Base-by-base conservation (phyloP, 345 rosid species). In the Arabidopsis arenosa region DNA sequence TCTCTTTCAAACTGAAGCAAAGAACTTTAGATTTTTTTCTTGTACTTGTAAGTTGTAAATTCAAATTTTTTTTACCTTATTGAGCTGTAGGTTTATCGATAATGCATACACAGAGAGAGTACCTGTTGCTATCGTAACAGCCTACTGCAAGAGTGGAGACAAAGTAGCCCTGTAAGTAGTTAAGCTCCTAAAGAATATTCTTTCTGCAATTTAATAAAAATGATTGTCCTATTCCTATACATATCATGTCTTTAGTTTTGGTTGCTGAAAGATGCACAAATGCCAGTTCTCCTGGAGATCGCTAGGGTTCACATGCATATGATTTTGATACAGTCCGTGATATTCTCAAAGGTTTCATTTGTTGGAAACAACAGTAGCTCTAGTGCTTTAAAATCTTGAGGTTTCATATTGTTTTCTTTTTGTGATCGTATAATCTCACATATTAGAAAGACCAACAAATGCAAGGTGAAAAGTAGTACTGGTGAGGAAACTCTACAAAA, bases 121-220 rank as follows among this genome's bases (percentile, higher is more conserved):
- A 59, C 90, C 96, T 7, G 80, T 88, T 76, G 82, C 85, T 72
- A 68, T 94, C 51, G 75, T 90, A 53, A 82, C 90, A 28, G 68
- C 95, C 9, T 94, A 89, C 52, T 62, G 88, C 80, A 87, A 81
- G 81, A 85, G 87, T 59, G 96, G 92, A n/a, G 98, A 89, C 39
- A 87, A 80, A 75, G 82, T 85, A 63, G 88, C 95, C 74, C 77
- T 96, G 96, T 91, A 83, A 68, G 66, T 68, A 70, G 56, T 33
- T 48, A 56, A 51, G 51, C 55, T 53, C 36, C 53, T 23, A 14
- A 65, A 51, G 0, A 63, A 18, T 3, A 7, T 10, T 54, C 41
- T 37, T 45, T 71, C 57, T 43, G 43, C 44, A 70, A 36, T 68
- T 70, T 1, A 17, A 15, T 49, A n/a, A 15, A 68, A 10, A 26